Conservation (phyloP, 306 rosid species). For the Inga leiocalycina region DNA sequence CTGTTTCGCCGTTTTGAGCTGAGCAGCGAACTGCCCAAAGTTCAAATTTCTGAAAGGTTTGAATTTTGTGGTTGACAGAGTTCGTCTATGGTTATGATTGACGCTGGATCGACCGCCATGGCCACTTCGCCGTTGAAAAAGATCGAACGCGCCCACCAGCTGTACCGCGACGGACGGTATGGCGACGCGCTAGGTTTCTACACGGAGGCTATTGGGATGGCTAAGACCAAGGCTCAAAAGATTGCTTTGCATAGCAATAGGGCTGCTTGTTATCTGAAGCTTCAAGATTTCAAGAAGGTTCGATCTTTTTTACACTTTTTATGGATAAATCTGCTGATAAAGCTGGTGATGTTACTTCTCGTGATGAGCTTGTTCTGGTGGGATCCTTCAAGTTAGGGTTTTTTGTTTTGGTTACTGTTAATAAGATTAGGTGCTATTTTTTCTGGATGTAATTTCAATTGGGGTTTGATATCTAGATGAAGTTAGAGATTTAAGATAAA, state of each 20-base stretch:
- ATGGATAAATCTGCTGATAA: background rate
- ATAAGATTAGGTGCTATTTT: background rate
- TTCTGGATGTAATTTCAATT: background rate
- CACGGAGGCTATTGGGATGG: conserved; percentile 78
- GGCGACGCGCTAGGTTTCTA: conserved; percentile 78
- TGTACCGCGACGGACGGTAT: conserved; percentile 86
- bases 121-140: conserved; percentile 63
- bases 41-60: background rate
- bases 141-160: conserved; percentile 85
- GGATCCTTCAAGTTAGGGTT: background rate
- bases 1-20: background rate
- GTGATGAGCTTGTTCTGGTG: background rate
- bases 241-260: conserved; percentile 23
- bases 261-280: conserved; percentile 92
- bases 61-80: background rate
- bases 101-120: conserved; percentile 33
- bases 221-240: conserved; percentile 74
- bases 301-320: background rate
- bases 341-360: background rate
- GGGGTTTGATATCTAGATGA: background rate
- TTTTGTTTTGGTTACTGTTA: background rate
- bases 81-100: conserved; percentile 1
- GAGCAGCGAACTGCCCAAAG: background rate
- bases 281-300: conserved; percentile 84
- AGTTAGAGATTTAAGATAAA: background rate